Percentiles rank a stretch among this genome's conserved stretches.
Conservation (phyloP, 306 rosid genomes). For the Vigna hirtella region DNA sequence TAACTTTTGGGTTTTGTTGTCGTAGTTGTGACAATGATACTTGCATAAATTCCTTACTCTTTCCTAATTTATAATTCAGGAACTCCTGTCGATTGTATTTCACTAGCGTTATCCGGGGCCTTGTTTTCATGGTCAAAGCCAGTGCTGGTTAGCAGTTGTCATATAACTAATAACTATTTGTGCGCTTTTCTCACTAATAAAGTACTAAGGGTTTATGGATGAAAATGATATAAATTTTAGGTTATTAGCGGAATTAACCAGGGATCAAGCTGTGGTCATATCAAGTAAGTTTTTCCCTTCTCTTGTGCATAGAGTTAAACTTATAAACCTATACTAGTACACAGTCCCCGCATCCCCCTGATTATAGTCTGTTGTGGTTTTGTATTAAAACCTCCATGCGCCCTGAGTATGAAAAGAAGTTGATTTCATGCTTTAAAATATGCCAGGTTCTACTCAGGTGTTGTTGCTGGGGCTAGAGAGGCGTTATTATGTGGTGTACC, state of each 20-base stretch:
- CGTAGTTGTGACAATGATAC: not conserved
- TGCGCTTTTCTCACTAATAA: not conserved
- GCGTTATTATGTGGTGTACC: constrained; percentile 8
- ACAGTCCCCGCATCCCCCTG: not conserved
- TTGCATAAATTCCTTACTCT: constrained; percentile 34
- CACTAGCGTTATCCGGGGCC: constrained; percentile 14
- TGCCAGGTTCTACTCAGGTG: constrained; percentile 13
- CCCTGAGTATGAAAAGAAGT: not conserved
- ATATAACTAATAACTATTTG: not conserved
- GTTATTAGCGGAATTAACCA: constrained; percentile 10
- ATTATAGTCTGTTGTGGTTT: constrained; percentile 43
- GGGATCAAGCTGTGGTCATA: constrained; percentile 19
- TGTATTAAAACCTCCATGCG: not conserved
- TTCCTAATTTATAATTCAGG: constrained; percentile 51
- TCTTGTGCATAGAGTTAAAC: not conserved
- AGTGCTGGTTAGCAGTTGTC: not conserved
- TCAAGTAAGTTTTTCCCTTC: constrained; percentile 1
- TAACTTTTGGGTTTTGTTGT: not conserved
- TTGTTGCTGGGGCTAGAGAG: not conserved
- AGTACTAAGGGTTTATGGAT: not conserved
- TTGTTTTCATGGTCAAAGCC: constrained; percentile 23
- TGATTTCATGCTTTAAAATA: not conserved
- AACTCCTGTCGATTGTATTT: constrained; percentile 67
- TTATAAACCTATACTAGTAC: not conserved
- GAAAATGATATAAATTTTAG: not conserved